phyloP scores from a whole-genome alignment of 495 filamentous ascomycete genomes.

The Hypoxylon lienhwacheense region DNA sequence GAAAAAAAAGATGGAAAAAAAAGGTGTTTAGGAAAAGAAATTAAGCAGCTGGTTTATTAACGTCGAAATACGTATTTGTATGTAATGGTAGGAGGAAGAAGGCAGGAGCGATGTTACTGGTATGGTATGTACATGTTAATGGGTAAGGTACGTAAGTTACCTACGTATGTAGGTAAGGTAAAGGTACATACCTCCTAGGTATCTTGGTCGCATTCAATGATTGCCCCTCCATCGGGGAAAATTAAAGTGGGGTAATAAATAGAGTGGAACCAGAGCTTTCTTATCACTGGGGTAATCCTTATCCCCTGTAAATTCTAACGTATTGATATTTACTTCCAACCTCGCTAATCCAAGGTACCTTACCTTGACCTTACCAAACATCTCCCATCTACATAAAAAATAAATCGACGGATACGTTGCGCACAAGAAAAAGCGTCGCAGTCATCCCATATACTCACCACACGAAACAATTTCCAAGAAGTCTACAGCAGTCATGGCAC shows the following conservation, averaged over 20 bases:
- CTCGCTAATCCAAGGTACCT: no score
- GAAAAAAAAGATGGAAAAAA: constrained; percentile 1
- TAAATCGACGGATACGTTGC: no score
- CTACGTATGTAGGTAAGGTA: background rate
- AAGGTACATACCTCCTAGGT: no score
- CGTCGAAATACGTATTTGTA: no score
- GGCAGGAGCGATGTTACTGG: no score
- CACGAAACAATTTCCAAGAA: background rate
- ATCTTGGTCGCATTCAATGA: constrained; percentile 2
- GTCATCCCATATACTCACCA: background rate
- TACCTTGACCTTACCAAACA: no score
- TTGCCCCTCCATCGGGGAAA: constrained; percentile 36
- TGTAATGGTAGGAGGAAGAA: no score
- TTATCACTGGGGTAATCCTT: constrained; percentile 24
- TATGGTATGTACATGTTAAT: no score
- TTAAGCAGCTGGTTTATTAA: no score
- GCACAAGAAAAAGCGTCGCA: constrained; percentile 2
- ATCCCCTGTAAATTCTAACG: constrained; percentile 17
- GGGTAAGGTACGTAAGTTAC: no score
- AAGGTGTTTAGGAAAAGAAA: background rate
- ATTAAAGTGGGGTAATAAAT: constrained; percentile 31
- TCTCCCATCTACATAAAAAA: no score
- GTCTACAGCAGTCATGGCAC: constrained; percentile 42
- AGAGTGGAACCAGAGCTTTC: constrained; percentile 12
- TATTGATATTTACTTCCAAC: constrained; percentile 38